A percentile compares a stretch with the other conserved stretches of the same genome.
phyloP scores from a whole-genome alignment of 2,329 filamentous ascomycete genomes.

The Diaporthe humulicola region DNA sequence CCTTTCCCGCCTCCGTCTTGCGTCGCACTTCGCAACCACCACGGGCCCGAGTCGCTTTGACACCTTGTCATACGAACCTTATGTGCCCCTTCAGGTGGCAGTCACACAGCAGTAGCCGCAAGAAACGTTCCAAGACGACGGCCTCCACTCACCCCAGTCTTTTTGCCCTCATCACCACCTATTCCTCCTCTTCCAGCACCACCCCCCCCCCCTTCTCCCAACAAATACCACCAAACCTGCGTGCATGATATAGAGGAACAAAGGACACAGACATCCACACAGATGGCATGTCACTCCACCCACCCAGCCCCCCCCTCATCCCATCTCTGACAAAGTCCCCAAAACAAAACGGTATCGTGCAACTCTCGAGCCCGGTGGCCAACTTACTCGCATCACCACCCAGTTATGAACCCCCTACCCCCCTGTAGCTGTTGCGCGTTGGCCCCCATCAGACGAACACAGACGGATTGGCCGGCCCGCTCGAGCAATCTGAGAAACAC shows the following conservation, averaged over 20 bases:
- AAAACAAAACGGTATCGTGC: background rate
- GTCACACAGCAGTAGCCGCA: conserved; percentile 30
- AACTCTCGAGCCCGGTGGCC: conserved; percentile 15
- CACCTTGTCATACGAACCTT: conserved; percentile 32
- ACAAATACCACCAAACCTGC: background rate
- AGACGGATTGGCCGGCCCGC: background rate
- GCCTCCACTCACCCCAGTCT: background rate
- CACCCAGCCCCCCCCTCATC: conserved; percentile 7
- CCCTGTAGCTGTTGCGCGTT: background rate
- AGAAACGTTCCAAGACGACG: conserved; percentile 3
- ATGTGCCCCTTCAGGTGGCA: conserved; percentile 29
- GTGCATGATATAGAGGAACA: background rate
- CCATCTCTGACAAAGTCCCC: conserved; percentile 24
- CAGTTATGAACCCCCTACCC: background rate
- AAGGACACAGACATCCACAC: background rate
- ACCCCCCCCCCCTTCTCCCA: background rate
- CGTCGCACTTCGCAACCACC: conserved; percentile 14
- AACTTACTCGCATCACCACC: conserved; percentile 15
- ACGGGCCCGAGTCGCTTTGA: conserved; percentile 21
- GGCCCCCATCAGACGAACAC: conserved; percentile 26
- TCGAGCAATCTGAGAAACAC: background rate
- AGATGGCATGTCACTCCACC: conserved; percentile 15
- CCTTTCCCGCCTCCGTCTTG: conserved; percentile 3
- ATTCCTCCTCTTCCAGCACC: background rate
- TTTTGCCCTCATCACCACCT: background rate